Evolutionary conservation across 768 basidiomycete genomes (phyloP).

Genomic region (Dioszegia aurantiaca): DNA sequence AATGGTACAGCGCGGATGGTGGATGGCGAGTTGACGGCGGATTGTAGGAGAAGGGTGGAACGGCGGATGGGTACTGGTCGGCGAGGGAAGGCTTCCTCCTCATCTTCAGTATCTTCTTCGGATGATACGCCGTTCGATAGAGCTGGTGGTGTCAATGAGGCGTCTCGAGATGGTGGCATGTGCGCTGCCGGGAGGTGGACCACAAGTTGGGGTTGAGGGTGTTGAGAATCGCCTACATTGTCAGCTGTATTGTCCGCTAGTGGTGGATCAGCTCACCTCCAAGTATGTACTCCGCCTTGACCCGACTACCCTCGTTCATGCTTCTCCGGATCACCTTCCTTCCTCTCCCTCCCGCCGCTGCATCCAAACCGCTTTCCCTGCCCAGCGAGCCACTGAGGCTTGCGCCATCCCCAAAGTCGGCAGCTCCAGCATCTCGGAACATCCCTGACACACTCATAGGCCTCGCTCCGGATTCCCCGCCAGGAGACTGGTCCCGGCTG

Average conservation of each 20-base stretch:
- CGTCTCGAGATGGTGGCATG: conserved; percentile 3
- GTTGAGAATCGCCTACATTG: conserved; percentile 34
- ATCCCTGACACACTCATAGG: conserved; percentile 34
- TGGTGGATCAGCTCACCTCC: conserved; percentile 43
- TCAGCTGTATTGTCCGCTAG: neutral
- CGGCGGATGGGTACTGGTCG: neutral
- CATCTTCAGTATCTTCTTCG: conserved; percentile 20
- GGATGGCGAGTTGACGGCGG: conserved; percentile 1
- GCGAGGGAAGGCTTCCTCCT: conserved; percentile 3
- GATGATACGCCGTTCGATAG: conserved; percentile 14
- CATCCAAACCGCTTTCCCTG: conserved; percentile 1
- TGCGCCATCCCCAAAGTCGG: conserved; percentile 3
- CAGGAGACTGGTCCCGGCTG: neutral
- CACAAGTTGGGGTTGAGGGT: conserved; percentile 52
- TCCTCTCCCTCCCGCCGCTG: neutral
- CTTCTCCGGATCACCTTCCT: conserved; percentile 23
- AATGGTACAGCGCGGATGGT: conserved; percentile 3
- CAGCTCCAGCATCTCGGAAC: conserved; percentile 16
- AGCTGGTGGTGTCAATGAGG: conserved; percentile 5
- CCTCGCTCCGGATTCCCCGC: neutral
- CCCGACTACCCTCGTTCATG: conserved; percentile 30
- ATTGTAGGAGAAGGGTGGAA: conserved; percentile 9
- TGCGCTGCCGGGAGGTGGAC: conserved; percentile 44
- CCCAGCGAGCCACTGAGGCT: neutral
- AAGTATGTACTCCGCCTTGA: conserved; percentile 54